Percentiles rank a stretch among this genome's conserved stretches.
phyloP scores from a whole-genome alignment of 2,329 filamentous ascomycete genomes.

The Dendrostoma leiphaemia region DNA sequence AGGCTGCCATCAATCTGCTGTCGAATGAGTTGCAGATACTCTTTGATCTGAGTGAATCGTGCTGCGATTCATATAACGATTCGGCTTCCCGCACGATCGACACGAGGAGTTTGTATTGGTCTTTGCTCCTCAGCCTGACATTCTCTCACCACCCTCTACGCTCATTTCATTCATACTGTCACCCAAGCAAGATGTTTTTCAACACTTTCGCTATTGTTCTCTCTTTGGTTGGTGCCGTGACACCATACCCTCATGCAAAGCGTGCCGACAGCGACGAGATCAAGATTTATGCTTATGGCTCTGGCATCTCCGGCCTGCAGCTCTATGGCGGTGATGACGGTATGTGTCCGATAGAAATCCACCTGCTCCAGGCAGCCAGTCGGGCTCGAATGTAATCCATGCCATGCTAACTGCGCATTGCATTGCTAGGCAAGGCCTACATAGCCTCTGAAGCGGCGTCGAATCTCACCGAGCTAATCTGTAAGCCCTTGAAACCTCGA shows the following conservation, averaged over 20 bases:
- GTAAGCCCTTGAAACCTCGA: not conserved
- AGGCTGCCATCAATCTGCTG: no score
- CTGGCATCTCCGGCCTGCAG: conserved; percentile 10
- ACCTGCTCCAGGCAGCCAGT: no score
- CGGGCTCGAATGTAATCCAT: not conserved
- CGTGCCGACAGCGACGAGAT: not conserved
- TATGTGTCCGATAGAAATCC: not conserved
- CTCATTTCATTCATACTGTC: not conserved
- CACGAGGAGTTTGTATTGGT: no score
- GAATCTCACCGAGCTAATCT: conserved; percentile 10
- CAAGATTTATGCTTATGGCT: conserved; percentile 13
- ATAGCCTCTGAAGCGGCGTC: not conserved
- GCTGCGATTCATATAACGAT: not conserved
- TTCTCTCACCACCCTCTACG: not conserved
- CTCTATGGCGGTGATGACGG: conserved; percentile 3
- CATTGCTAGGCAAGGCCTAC: conserved; percentile 6
- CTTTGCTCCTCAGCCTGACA: no score
- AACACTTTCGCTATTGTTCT: conserved; percentile 5
- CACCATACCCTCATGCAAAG: not conserved
- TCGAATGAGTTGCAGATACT: no score
- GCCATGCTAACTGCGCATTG: not conserved
- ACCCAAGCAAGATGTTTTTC: conserved; percentile 5
- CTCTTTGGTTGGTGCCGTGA: conserved; percentile 6
- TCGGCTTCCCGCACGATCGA: no score
- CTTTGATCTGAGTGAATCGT: no score